A percentile compares a stretch with the other conserved stretches of the same genome.
Conservation (phyloP, 495 filamentous ascomycete genomes). For the Penicillium argentinense region DNA sequence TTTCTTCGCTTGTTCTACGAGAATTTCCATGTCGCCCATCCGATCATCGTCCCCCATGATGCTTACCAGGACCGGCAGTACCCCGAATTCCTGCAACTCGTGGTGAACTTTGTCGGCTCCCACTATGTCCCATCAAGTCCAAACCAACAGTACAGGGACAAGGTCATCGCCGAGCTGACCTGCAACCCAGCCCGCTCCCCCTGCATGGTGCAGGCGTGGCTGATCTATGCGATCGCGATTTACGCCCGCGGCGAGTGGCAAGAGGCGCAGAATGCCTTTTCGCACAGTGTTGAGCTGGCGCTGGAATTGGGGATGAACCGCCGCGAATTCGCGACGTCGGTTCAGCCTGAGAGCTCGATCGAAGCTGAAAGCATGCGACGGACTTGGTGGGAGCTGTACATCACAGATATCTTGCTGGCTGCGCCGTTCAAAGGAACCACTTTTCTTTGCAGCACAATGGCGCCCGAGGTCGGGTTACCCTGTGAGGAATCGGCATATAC, state of each 20-base stretch:
- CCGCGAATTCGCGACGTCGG: constrained; percentile 30
- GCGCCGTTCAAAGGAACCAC: constrained; percentile 28
- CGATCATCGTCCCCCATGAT: constrained; percentile 34
- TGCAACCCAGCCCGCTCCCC: constrained; percentile 29
- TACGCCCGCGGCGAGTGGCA: constrained; percentile 35
- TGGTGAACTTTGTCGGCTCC: constrained; percentile 39
- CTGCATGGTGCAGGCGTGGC: constrained; percentile 38
- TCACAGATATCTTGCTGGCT: constrained; percentile 39
- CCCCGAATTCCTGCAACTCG: constrained; percentile 34
- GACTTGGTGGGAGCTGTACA: constrained; percentile 47
- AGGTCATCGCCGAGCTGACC: constrained; percentile 24
- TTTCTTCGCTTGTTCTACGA: constrained; percentile 39
- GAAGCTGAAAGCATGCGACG: constrained; percentile 42
- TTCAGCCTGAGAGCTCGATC: constrained; percentile 21
- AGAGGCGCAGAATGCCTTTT: constrained; percentile 34
- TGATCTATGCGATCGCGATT: constrained; percentile 38
- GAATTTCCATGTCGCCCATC: constrained; percentile 42
- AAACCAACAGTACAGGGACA: constrained; percentile 24
- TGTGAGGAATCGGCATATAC: constrained; percentile 41
- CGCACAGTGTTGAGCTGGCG: constrained; percentile 32
- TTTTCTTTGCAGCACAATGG: constrained; percentile 32
- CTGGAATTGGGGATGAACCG: constrained; percentile 40
- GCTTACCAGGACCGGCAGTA: constrained; percentile 37
- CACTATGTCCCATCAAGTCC: constrained; percentile 32
- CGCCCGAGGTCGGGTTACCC: constrained; percentile 36